Percentiles rank a stretch among this genome's conserved stretches.
Evolutionary conservation across 2,329 filamentous ascomycete genomes (phyloP).

Genomic region (Thelonectria blattea): DNA sequence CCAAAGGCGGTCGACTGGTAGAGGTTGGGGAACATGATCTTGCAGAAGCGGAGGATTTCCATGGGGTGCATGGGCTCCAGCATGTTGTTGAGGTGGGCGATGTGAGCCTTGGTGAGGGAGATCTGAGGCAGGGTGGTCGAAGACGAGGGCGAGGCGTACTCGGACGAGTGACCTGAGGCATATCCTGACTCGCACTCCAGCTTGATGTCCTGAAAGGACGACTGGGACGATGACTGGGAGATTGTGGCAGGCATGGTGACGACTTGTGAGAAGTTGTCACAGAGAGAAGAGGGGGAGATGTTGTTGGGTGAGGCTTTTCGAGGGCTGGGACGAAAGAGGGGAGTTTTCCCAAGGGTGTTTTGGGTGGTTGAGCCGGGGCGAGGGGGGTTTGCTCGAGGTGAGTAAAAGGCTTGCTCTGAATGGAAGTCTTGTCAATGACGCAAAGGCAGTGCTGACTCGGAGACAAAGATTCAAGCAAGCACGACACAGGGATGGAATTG

Average conservation of each 20-base stretch:
- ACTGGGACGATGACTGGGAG: slow-evolving; percentile 48
- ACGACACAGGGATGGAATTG: slow-evolving; percentile 27
- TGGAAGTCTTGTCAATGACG: too few relatives aligned
- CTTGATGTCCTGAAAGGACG: slow-evolving; percentile 49
- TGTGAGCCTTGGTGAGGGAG: slow-evolving; percentile 84
- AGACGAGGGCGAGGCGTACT: slow-evolving; percentile 46
- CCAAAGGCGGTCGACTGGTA: slow-evolving; percentile 88
- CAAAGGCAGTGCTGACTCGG: too few relatives aligned
- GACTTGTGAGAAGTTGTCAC: slow-evolving; percentile 20
- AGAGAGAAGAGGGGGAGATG: slow-evolving; percentile 16
- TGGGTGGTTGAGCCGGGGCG: slow-evolving; percentile 6
- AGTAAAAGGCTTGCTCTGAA: too few relatives aligned
- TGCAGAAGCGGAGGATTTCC: slow-evolving; percentile 92
- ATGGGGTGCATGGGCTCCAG: slow-evolving; percentile 86
- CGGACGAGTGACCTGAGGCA: slow-evolving; percentile 59
- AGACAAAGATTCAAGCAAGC: slow-evolving; percentile 19
- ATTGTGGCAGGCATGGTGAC: slow-evolving; percentile 46
- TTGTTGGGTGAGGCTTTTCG: slow-evolving; percentile 33
- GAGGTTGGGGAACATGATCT: slow-evolving; percentile 86
- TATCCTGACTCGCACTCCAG: slow-evolving; percentile 80
- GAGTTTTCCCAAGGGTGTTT: slow-evolving; percentile 24
- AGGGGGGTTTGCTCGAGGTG: slow-evolving; percentile 2
- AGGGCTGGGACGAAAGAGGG: slow-evolving; percentile 21
- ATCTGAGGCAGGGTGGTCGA: slow-evolving; percentile 69
- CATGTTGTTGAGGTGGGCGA: slow-evolving; percentile 89